Conservation (phyloP, 2,329 filamentous ascomycete species). For the Cytospora leucostoma region DNA sequence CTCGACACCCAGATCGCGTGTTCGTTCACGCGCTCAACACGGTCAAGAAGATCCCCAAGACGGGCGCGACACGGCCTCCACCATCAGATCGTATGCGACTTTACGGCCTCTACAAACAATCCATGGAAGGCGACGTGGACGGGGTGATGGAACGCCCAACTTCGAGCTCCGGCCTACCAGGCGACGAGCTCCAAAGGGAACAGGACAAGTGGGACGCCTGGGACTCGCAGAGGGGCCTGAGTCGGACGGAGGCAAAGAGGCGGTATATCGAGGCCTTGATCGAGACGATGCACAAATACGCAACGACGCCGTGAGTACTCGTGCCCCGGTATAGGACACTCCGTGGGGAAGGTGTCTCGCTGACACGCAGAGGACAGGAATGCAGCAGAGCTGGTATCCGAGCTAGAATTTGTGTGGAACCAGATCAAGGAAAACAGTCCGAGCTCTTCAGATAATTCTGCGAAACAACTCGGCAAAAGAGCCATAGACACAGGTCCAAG, state of each 20-base stretch:
- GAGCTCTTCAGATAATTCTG: constrained; percentile 60
- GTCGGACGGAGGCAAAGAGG: constrained; percentile 88
- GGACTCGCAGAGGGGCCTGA: constrained; percentile 82
- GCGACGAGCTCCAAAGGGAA: constrained; percentile 59
- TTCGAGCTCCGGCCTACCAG: constrained; percentile 46
- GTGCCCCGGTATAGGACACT: neutral
- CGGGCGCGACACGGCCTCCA: constrained; percentile 85
- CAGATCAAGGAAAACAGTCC: constrained; percentile 88
- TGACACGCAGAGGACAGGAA: constrained; percentile 52
- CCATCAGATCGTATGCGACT: constrained; percentile 82
- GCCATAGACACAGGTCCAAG: constrained; percentile 38
- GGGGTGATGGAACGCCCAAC: constrained; percentile 86
- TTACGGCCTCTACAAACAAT: constrained; percentile 98
- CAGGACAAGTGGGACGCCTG: constrained; percentile 88
- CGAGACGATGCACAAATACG: constrained; percentile 95
- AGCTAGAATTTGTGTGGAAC: constrained; percentile 99
- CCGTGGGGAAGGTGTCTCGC: neutral
- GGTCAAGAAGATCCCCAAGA: constrained; percentile 95
- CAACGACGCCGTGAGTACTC: constrained; percentile 70
- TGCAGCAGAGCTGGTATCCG: constrained; percentile 81
- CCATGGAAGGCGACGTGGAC: constrained; percentile 97
- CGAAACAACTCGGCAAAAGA: constrained; percentile 45
- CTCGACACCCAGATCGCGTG: constrained; percentile 73
- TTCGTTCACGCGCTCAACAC: constrained; percentile 99
- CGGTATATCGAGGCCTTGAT: constrained; percentile 93